Conservation (phyloP, 2,329 filamentous ascomycete genomes). For the Diplodia seriata region DNA sequence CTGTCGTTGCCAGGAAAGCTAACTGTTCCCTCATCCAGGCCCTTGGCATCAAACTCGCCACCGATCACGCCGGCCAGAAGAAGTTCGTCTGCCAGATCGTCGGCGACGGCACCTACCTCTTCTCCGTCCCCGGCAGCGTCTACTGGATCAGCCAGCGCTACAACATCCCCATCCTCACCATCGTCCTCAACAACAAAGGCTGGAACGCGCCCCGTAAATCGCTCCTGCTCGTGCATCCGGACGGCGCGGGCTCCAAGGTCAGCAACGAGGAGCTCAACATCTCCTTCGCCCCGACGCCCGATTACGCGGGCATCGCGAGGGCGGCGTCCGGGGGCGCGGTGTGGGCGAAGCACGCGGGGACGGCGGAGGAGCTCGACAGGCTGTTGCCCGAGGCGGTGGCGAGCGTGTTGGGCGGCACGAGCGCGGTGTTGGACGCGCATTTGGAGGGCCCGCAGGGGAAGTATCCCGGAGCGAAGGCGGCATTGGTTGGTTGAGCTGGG, state of each 20-base stretch:
- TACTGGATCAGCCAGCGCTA: slow-evolving; percentile 74
- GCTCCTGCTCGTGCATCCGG: slow-evolving; percentile 69
- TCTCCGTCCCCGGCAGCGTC: slow-evolving; percentile 68
- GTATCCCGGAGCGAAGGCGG: slow-evolving; percentile 52
- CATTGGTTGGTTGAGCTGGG: slow-evolving; percentile 24
- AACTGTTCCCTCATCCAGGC: slow-evolving; percentile 47
- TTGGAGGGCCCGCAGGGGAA: slow-evolving; percentile 64
- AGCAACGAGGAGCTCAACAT: slow-evolving; percentile 71
- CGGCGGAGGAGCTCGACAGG: slow-evolving; percentile 61
- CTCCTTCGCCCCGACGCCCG: slow-evolving; percentile 68
- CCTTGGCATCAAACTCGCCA: slow-evolving; percentile 77
- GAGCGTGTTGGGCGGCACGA: slow-evolving; percentile 62
- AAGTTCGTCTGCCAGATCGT: slow-evolving; percentile 59
- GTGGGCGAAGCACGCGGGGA: slow-evolving; percentile 66
- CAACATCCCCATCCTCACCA: slow-evolving; percentile 69
- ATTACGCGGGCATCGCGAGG: slow-evolving; percentile 72
- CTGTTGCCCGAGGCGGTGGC: slow-evolving; percentile 65
- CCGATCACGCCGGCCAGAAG: slow-evolving; percentile 54
- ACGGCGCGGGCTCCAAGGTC: slow-evolving; percentile 66
- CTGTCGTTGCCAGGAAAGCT: neutral
- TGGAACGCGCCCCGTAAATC: slow-evolving; percentile 71
- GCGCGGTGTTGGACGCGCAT: slow-evolving; percentile 69
- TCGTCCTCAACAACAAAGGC: slow-evolving; percentile 73
- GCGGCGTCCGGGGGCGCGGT: slow-evolving; percentile 66
- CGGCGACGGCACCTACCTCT: slow-evolving; percentile 72